Base-by-base conservation (phyloP, 140 eudicot species). In the Anethum foeniculum region DNA sequence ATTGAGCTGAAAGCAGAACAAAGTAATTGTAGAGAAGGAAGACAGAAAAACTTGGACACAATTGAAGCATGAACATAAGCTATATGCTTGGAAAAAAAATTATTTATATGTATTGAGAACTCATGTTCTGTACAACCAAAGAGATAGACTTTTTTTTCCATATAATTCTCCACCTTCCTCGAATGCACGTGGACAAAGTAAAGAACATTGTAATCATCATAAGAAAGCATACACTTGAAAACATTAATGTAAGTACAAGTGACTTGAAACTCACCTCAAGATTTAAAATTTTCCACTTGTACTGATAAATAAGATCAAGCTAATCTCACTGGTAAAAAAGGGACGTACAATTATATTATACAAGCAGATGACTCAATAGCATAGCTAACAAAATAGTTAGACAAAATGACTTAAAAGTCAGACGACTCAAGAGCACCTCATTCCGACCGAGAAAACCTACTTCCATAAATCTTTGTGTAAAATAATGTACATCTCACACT, bases 91-190 rank as follows among this genome's bases (percentile, higher is more conserved):
- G n/a, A n/a, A 71, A 80, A 82, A 30, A 71, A 28, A 69, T 15
- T 30, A 27, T 19, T 21, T 43, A 51, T 27, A 54, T 71, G 21
- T 46, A 41, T 25, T 58, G 25, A 64, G 54, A 58, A 88, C 98
- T 86, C 86, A 93, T 97, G 93, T 81, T 95, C 97, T 30, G 99
- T 89, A 86, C 92, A 87, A 51, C 97, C 93, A 75, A 92, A 95
- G 46, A 95, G 95, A 82, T 92, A 95, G 68, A 92, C 99, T 76
- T 81, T 92, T 74, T 74, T 89, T 85, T 75, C 92, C 90, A 81
- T 90, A 85, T 74, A 95, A 87, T 49, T 84, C 91, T 13, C 99
- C 99, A 41, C 96, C 99, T 79, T 95, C 96, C 80, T 95, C 97
- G 81, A 95, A 86, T 71, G 97, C 99, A 69, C 80, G 92, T 90